These are phyloP conservation scores for Dendrothele bispora DNA, from an alignment of 768 basidiomycete genomes.

Conservation along the genomic window DNA sequence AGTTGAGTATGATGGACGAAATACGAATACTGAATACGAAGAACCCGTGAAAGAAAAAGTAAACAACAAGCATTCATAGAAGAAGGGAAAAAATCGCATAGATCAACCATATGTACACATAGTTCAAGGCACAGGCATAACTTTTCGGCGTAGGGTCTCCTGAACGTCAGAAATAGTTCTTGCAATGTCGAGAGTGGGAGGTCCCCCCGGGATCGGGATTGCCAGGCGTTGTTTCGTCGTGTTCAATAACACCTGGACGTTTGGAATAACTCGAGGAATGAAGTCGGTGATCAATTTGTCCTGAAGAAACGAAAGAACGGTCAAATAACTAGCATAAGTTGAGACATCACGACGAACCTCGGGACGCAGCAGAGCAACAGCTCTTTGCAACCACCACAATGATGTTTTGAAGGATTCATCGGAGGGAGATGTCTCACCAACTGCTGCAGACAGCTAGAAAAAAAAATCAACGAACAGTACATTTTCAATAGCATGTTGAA, in stretches of 20 bases:
- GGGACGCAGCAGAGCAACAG: constrained; percentile 68
- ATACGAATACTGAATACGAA: not conserved
- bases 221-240: constrained; percentile 78
- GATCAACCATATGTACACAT: constrained; percentile 13
- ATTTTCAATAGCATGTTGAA: constrained; percentile 12
- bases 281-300: constrained; percentile 84
- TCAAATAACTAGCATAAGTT: constrained; percentile 7
- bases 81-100: constrained; percentile 7
- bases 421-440: constrained; percentile 72
- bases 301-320: constrained; percentile 36
- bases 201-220: constrained; percentile 67
- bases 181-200: constrained; percentile 65
- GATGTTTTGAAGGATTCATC: constrained; percentile 83
- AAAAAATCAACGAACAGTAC: constrained; percentile 7
- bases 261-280: constrained; percentile 77
- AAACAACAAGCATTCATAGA: constrained; percentile 5
- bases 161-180: constrained; percentile 75
- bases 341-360: constrained; percentile 42
- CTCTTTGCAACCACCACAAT: constrained; percentile 86
- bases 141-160: constrained; percentile 61
- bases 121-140: constrained; percentile 19
- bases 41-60: not conserved
- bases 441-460: constrained; percentile 66
- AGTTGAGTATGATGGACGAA: not conserved
- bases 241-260: constrained; percentile 73